Evolutionary conservation across 352 stramenopile species (phyloP).

Genomic region (Pythium sukuiense): DNA sequence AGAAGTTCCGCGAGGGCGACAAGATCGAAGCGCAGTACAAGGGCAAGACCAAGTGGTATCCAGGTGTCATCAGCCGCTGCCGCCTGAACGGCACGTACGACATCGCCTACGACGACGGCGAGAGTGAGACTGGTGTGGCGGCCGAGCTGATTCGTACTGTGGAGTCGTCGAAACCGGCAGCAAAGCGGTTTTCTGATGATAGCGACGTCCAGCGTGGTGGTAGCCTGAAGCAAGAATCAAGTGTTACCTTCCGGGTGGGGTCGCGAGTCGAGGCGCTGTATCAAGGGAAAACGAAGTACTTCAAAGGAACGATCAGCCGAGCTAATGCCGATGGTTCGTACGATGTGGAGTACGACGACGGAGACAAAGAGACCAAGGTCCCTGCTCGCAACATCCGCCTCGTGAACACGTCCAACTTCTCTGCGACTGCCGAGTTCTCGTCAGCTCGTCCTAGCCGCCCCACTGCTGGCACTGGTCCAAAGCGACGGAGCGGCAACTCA

Average conservation of each 20-base stretch:
- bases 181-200: background rate
- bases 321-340: slow-evolving; percentile 52
- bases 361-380: slow-evolving; percentile 57
- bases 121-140: slow-evolving; percentile 49
- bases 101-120: slow-evolving; percentile 69
- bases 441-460: slow-evolving; percentile 36
- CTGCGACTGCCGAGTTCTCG: slow-evolving; percentile 34
- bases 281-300: slow-evolving; percentile 54
- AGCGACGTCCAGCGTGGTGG: slow-evolving; percentile 1
- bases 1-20: slow-evolving; percentile 18
- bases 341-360: slow-evolving; percentile 75
- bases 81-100: slow-evolving; percentile 68
- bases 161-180: slow-evolving; percentile 6
- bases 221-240: background rate
- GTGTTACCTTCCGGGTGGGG: slow-evolving; percentile 11
- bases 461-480: slow-evolving; percentile 30
- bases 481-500: slow-evolving; percentile 45
- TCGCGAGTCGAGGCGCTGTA: slow-evolving; percentile 34
- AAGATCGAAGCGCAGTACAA: slow-evolving; percentile 58
- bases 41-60: slow-evolving; percentile 43
- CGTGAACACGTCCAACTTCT: slow-evolving; percentile 27
- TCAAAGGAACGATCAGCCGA: slow-evolving; percentile 43
- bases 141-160: slow-evolving; percentile 20
- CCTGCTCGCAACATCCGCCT: slow-evolving; percentile 25
- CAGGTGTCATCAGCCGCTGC: slow-evolving; percentile 47